Percentiles rank a stretch among this genome's conserved stretches.
Conservation (phyloP, 2,329 filamentous ascomycete genomes). For the Fusarium nanum region DNA sequence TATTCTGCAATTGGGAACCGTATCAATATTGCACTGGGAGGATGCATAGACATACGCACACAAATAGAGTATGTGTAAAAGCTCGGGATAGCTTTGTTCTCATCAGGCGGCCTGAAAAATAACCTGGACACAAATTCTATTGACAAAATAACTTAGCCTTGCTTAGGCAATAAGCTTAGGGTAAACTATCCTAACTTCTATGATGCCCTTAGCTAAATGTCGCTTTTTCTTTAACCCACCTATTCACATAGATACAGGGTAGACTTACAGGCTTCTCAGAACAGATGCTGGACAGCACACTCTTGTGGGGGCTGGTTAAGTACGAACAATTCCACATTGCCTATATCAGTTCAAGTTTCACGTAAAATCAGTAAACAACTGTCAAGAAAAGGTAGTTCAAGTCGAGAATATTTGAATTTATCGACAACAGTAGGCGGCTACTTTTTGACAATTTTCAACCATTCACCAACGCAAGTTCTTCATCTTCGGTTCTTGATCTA, state of each 20-base stretch:
- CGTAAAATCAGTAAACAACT: not conserved
- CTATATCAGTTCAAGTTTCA: not conserved
- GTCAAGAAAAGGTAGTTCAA: rapidly evolving
- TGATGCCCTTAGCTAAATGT: too few relatives aligned
- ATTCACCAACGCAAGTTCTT: not conserved
- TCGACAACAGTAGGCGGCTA: too few relatives aligned
- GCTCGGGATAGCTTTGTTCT: rapidly evolving
- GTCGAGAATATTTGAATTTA: too few relatives aligned
- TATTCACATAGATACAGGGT: not conserved
- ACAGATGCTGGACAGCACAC: not conserved
- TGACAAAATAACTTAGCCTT: too few relatives aligned
- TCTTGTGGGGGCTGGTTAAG: not conserved
- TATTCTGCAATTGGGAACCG: not conserved
- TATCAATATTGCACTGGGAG: rapidly evolving
- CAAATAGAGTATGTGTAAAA: rapidly evolving
- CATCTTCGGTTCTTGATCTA: not conserved
- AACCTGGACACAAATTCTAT: too few relatives aligned
- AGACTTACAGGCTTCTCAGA: not conserved
- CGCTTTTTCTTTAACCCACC: too few relatives aligned
- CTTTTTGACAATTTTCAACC: not conserved
- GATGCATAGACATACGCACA: rapidly evolving
- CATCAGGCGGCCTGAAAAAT: rapidly evolving
- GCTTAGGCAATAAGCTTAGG: too few relatives aligned
- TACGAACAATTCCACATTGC: not conserved
- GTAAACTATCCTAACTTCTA: too few relatives aligned